phyloP scores from a whole-genome alignment of 345 rosid species.

The Euphorbia pulcherrima region DNA sequence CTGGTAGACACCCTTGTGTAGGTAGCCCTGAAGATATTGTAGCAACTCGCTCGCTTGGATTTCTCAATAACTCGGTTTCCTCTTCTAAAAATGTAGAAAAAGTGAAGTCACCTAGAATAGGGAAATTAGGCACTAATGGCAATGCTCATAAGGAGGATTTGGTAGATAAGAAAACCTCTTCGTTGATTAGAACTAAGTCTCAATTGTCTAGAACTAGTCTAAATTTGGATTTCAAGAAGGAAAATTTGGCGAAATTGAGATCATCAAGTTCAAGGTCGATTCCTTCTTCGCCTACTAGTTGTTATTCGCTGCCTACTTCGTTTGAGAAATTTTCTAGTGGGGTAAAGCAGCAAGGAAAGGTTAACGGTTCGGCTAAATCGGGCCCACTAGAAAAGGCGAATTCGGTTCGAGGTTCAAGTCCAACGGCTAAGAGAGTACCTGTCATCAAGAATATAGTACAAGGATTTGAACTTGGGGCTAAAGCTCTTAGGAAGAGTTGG shows the following conservation, averaged over 20 bases:
- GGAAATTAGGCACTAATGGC: conserved; percentile 25
- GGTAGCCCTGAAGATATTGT: conserved; percentile 97
- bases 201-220: conserved; percentile 41
- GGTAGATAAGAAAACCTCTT: conserved; percentile 32
- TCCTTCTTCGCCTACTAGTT: conserved; percentile 84
- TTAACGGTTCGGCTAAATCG: conserved; percentile 42
- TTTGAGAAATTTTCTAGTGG: conserved; percentile 84
- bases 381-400: conserved; percentile 45
- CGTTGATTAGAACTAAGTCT: conserved; percentile 52
- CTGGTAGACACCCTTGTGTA: conserved; percentile 91
- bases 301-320: conserved; percentile 76
- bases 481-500: conserved; percentile 97
- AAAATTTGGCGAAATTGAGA: conserved; percentile 48
- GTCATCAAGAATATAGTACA: conserved; percentile 58
- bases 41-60: conserved; percentile 71
- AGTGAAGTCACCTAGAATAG: conserved; percentile 39
- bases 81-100: conserved; percentile 47
- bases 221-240: conserved; percentile 58
- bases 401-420: conserved; percentile 49
- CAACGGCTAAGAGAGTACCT: conserved; percentile 48
- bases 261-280: conserved; percentile 63
- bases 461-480: conserved; percentile 82
- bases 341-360: conserved; percentile 64
- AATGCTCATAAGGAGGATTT: conserved; percentile 46
- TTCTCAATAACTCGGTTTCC: conserved; percentile 44